Evolutionary conservation across 2,329 filamentous ascomycete genomes (phyloP).

Genomic region (Emergomyces africanus): DNA sequence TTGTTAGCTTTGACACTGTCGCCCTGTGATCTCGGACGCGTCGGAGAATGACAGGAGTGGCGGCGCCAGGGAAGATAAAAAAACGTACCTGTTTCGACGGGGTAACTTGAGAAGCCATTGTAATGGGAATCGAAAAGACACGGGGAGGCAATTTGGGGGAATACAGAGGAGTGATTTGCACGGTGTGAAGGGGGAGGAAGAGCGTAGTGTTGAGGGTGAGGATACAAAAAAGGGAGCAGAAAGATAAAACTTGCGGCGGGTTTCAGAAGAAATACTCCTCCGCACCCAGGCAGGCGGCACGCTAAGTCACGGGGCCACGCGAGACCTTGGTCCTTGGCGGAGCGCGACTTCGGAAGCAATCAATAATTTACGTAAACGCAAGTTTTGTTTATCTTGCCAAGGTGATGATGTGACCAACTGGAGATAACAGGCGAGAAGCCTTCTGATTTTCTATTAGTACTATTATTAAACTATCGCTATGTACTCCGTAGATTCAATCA

Average conservation of each 20-base stretch:
- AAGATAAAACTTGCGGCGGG: constrained; percentile 2
- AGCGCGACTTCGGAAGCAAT: constrained; percentile 4
- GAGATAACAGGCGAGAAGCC: too few species aligned
- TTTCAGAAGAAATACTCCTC: constrained; percentile 10
- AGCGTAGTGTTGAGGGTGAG: background rate
- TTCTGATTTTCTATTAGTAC: too few species aligned
- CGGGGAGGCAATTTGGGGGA: constrained; percentile 14
- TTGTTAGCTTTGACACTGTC: constrained; percentile 20
- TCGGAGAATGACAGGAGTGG: constrained; percentile 16
- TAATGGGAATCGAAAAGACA: constrained; percentile 11
- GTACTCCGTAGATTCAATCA: too few species aligned
- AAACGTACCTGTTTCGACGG: constrained; percentile 58
- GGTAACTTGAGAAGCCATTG: constrained; percentile 68
- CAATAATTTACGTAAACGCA: constrained; percentile 1
- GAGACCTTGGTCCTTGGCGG: too few species aligned
- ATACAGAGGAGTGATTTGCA: background rate
- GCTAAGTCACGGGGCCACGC: constrained; percentile 14
- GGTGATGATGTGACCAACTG: too few species aligned
- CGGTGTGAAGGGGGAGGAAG: background rate
- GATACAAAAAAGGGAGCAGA: constrained; percentile 1
- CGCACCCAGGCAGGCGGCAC: background rate
- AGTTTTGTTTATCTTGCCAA: too few species aligned
- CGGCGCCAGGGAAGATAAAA: constrained; percentile 20
- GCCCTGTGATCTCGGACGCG: constrained; percentile 17
- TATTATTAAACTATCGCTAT: too few species aligned